phyloP scores from a whole-genome alignment of 345 rosid genomes.

The Eucalyptus erythrocorys region DNA sequence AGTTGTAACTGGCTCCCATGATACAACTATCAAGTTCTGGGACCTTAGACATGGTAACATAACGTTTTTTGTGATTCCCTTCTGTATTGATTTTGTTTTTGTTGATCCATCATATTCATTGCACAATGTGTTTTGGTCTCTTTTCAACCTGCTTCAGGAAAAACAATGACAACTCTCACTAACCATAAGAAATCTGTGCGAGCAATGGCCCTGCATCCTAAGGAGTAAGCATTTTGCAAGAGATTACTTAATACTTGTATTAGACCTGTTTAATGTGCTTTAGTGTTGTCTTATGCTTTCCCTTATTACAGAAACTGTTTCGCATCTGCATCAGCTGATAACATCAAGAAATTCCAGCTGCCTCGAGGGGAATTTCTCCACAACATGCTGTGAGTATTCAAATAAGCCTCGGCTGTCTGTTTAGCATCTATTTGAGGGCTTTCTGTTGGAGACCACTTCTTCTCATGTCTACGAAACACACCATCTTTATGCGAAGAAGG shows the following conservation, averaged over 20 bases:
- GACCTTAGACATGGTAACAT: conserved; percentile 85
- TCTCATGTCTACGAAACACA: not conserved
- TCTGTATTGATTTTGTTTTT: not conserved
- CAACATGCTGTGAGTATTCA: conserved; percentile 89
- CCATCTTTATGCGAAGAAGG: not conserved
- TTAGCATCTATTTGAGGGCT: not conserved
- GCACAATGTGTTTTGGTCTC: not conserved
- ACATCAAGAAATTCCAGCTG: conserved; percentile 83
- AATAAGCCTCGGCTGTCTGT: not conserved
- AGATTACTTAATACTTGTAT: not conserved
- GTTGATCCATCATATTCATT: not conserved
- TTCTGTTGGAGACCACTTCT: not conserved
- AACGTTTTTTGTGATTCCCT: not conserved
- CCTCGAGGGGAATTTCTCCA: conserved; percentile 90
- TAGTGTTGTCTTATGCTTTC: not conserved
- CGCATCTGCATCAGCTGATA: conserved; percentile 98
- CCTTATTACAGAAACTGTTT: conserved; percentile 55
- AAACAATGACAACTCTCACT: conserved; percentile 86
- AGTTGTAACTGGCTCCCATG: conserved; percentile 99
- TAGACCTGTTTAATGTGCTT: not conserved
- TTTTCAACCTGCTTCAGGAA: conserved; percentile 31
- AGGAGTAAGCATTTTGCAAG: conserved; percentile 44
- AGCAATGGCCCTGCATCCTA: conserved; percentile 92
- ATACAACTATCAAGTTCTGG: conserved; percentile 93
- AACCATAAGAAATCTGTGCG: conserved; percentile 98